Evolutionary conservation across 2,329 filamentous ascomycete species (phyloP), one percentile per base, ranked within the genome.

Genomic region (Fusarium xyrophilum): DNA sequence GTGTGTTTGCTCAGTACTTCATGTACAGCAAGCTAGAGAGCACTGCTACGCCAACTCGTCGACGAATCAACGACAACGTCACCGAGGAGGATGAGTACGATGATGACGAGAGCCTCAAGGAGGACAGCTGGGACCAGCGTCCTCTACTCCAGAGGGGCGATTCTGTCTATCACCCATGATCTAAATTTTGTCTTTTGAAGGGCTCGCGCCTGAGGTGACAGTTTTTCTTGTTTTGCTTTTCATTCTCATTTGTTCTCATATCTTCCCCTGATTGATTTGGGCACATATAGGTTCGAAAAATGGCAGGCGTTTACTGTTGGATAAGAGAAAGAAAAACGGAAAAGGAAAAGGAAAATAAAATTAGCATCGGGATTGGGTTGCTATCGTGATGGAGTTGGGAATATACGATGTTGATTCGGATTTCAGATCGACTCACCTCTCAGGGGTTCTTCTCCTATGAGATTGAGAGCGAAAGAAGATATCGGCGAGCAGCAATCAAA

Each of bases 1-100:
- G 86, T 30, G 96, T 98, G 6, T 97, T 97, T 79, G 87, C 88
- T 14, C 95, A 98, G 79, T 97, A 97, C 76, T 97, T 96, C 77
- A 78, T 97, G 75, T 98, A 98, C 78, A 85, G 84, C 69, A 81
- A 80, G 58, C 79, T 81, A 5, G 82, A 82, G 6, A 78, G 80
- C 9, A 74, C 77, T 0, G 21, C 25, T 13, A 25, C 33, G 12
- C 44, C 56, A 19, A 36, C 50, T 21, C 67, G 63, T 30, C 67
- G 30, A 48, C 51, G 67, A 27, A 42, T 61, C 33, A 57, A 30
- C 13, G 53, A 51, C n/a, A 52, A 57, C 13, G 44, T 61, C 6
- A 68, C 73, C 9, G 73, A 76, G 36, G 74, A 67, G 8, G 61
- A 60, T 6, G 76, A 79, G 19, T 76, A 79, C 11, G 73, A 76